Evolutionary conservation across 2,329 filamentous ascomycete genomes (phyloP), one percentile per base, ranked within the genome.

Genomic region (Botrytis fabae): DNA sequence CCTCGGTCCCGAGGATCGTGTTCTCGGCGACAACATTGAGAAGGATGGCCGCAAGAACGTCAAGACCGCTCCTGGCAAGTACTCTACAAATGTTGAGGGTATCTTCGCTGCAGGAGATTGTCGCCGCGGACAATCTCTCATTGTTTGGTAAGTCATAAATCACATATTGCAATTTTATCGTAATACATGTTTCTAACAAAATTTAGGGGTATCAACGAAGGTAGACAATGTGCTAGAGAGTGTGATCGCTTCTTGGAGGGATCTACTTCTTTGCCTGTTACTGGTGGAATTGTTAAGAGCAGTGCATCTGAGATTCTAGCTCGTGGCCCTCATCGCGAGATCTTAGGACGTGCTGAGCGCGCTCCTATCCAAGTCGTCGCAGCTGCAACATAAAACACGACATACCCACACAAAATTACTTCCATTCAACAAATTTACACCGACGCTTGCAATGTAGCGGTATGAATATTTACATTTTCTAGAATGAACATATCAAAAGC

Each of bases 81-180:
- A 98, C 84, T 88, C 88, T 80, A 98, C 95, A 80, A 98, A 95
- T 81, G 83, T 97, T 38, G 88, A 92, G 25, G 95, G 95, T 76
- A 91, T 98, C 70, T 98, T 97, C 82, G 94, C 95, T 75, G 95
- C 95, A 75, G 95, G 95, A 84, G 95, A 98, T 84, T 98, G 95
- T 83, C 92, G 95, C 75, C 92, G 95, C 80, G 95, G 95, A 73
- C 95, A 98, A 85, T 97, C 94, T 72, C 86, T 98, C 73, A 98
- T 98, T 83, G 95, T 98, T 77, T 98, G 95, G 94, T 93, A 87
- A 88, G 90, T 86, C 68, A 61, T 22, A 61, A 40, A 51, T 61
- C 71, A 35, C 54, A n/a, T 10, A 54, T 12, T 46, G 35, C 61
- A 69, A 7, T 35, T 7, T 9, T 57, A 44, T 28, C n/a, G 28